These are phyloP conservation scores for Mycena crocata DNA, from an alignment of 768 basidiomycete genomes.

Conservation along the genomic window DNA sequence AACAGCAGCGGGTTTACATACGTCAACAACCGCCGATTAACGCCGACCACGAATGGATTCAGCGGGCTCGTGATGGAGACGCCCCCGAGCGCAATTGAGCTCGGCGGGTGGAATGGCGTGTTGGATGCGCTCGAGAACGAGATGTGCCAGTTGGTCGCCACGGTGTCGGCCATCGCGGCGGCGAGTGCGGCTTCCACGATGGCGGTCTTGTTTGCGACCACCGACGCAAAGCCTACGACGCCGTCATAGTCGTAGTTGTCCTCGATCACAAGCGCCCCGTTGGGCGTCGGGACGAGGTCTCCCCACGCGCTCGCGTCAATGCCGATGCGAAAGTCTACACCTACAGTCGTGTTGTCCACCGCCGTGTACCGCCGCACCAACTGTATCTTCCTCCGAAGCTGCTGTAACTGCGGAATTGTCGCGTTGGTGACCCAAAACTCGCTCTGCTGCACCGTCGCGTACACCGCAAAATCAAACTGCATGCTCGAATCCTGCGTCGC, in stretches of 20 bases:
- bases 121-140: slow-evolving; percentile 15
- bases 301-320: slow-evolving; percentile 5
- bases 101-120: slow-evolving; percentile 1
- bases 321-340: not conserved
- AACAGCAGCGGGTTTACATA: slow-evolving; percentile 1
- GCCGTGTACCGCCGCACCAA: not conserved
- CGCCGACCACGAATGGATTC: not conserved
- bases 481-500: not conserved
- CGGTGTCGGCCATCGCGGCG: not conserved
- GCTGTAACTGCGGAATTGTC: not conserved
- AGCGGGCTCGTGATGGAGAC: not conserved
- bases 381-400: slow-evolving; percentile 16
- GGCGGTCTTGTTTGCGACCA: slow-evolving; percentile 12
- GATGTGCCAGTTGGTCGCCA: slow-evolving; percentile 8
- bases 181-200: not conserved
- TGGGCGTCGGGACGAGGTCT: not conserved
- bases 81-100: not conserved
- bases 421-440: not conserved
- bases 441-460: not conserved
- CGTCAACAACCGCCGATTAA: not conserved
- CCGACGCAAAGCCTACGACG: not conserved
- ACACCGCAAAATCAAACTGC: slow-evolving; percentile 1
- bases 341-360: not conserved
- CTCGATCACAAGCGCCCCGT: slow-evolving; percentile 10
- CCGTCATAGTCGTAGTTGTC: slow-evolving; percentile 13